phyloP scores from a whole-genome alignment of 371 early-diverging fungal species.

The Parasitella parasitica region DNA sequence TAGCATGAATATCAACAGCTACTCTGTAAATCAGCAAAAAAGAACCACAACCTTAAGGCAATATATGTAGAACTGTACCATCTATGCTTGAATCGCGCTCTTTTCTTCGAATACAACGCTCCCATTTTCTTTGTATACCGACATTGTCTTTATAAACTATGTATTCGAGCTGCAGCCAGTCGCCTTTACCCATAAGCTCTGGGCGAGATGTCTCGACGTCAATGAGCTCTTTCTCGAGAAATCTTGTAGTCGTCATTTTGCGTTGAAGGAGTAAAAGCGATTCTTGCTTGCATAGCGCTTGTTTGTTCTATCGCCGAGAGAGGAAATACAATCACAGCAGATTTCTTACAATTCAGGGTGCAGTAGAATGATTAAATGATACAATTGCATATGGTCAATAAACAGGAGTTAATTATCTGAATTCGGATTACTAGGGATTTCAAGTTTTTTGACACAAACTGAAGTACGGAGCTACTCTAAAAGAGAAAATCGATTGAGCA shows the following conservation, averaged over 20 bases:
- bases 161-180: slow-evolving; percentile 52
- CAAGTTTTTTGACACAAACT: no score
- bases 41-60: not conserved
- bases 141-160: slow-evolving; percentile 37
- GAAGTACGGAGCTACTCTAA: no score
- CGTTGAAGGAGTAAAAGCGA: no score
- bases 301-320: no score
- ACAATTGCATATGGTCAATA: no score
- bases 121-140: slow-evolving; percentile 36
- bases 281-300: no score
- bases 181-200: slow-evolving; percentile 35
- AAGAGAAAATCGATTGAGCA: no score
- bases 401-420: no score
- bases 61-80: slow-evolving; percentile 25
- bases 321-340: no score
- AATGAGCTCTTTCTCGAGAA: not conserved
- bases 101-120: slow-evolving; percentile 42
- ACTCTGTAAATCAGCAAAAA: not conserved
- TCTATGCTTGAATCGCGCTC: slow-evolving; percentile 14
- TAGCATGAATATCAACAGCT: slow-evolving; percentile 56
- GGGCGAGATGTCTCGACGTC: slow-evolving; percentile 1
- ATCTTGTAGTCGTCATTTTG: not conserved
- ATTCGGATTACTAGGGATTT: no score
- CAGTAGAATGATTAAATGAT: no score
- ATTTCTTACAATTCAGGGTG: no score